Base-by-base conservation (phyloP, 129 eudicot genomes). In the Artemisia annua region DNA sequence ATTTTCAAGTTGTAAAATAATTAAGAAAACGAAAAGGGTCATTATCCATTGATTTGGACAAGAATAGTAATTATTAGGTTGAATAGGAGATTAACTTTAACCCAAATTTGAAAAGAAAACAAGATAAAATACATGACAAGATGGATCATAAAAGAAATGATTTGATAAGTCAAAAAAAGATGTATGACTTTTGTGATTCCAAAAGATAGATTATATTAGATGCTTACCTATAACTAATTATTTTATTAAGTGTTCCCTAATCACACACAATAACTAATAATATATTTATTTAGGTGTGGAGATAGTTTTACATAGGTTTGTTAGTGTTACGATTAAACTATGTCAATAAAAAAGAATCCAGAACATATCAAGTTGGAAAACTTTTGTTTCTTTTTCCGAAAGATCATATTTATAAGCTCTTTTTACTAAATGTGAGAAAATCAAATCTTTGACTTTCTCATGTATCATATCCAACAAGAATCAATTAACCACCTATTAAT, bases 81-180 rank as follows among this genome's bases (percentile, higher is more conserved):
- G 22, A 62, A 56, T 49, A 66, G 24, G 73, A 30, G 20, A 26
- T 62, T 61, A 60, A 2, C 60, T 20, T 20, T 20, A 20, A 20
- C 22, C 50, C 22, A 61, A 53, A 44, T 61, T 49, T 30, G 43
- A 78, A 32, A 69, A 60, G 20, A 73, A 54, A 53, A 72, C 48
- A 66, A 65, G 32, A 75, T 66, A 46, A 74, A 32, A 67, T 26
- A 77, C 71, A 51, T 77, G 81, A 77, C 71, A 69, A 50, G 81
- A 77, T 70, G 71, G 81, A 62, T 62, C 76, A 63, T 62, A 51
- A 77, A 70, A 50, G 66, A 68, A 52, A 62, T 70, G 72, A 70
- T 70, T 78, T 70, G 76, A 78, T 18, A 51, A 69, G 58, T 69
- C 76, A 53, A 62, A 69, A 7, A 78, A 70, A 77, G 71, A 69